These are phyloP conservation scores for Botrytis cinerea DNA, from an alignment of 2,329 filamentous ascomycete genomes.

Conservation along the genomic window DNA sequence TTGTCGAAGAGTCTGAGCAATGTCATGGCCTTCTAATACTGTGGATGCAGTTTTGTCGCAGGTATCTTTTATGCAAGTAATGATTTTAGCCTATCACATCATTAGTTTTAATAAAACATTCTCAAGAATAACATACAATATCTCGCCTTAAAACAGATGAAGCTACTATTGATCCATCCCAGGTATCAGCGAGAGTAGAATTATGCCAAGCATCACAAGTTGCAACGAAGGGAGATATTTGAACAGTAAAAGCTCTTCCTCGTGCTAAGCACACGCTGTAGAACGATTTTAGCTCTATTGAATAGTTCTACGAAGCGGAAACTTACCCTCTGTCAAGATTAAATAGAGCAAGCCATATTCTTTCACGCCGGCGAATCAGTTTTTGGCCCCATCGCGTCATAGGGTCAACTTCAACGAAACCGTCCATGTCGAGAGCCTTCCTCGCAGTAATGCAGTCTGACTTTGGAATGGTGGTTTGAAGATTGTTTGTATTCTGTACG, in stretches of 20 bases:
- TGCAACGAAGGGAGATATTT: slow-evolving; percentile 64
- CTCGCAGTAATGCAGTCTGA: slow-evolving; percentile 70
- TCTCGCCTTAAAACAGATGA: slow-evolving; percentile 70
- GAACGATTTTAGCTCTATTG: slow-evolving; percentile 30
- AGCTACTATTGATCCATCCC: slow-evolving; percentile 71
- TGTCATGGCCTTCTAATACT: slow-evolving; percentile 52
- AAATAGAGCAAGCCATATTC: slow-evolving; percentile 71
- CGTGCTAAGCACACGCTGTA: slow-evolving; percentile 66
- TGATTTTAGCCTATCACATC: slow-evolving; percentile 52
- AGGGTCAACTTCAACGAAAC: slow-evolving; percentile 64
- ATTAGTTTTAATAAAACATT: not conserved
- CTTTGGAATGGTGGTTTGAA: slow-evolving; percentile 54
- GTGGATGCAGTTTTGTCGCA: slow-evolving; percentile 55
- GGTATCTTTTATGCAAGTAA: slow-evolving; percentile 57
- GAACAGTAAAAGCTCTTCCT: slow-evolving; percentile 68
- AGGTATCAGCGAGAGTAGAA: slow-evolving; percentile 61
- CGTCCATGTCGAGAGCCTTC: slow-evolving; percentile 66
- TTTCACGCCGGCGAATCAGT: slow-evolving; percentile 64
- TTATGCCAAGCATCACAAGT: slow-evolving; percentile 71
- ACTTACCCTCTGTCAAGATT: slow-evolving; percentile 67
- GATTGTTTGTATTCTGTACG: slow-evolving; percentile 50
- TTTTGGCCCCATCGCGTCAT: slow-evolving; percentile 60
- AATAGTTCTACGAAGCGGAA: not conserved
- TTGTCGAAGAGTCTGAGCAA: slow-evolving; percentile 59
- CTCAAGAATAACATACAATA: slow-evolving; percentile 48